These are phyloP conservation scores for Cryptosporidium viatorum DNA, from an alignment of 169 alveolate species.

Conservation along the genomic window DNA sequence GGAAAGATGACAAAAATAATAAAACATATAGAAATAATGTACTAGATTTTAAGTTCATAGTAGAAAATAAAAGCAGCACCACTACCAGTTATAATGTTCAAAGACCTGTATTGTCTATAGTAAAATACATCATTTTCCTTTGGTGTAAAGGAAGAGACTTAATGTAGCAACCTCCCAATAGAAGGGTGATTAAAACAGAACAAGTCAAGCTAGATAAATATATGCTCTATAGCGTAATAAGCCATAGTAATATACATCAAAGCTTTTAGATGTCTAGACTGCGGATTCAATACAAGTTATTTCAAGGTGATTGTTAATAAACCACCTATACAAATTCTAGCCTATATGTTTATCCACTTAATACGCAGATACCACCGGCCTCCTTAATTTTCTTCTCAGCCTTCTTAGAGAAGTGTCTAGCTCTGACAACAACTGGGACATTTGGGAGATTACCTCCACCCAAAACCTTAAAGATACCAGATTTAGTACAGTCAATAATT, in stretches of 20 bases:
- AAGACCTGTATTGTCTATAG: background rate
- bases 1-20: too few relatives aligned
- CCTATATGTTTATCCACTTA: constrained; percentile 88
- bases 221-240: background rate
- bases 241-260: background rate
- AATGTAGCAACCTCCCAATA: background rate
- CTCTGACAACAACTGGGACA: constrained; percentile 97
- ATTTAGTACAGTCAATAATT: constrained; percentile 96
- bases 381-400: constrained; percentile 98
- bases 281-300: background rate
- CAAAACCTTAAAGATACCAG: constrained; percentile 97
- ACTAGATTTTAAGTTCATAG: constrained; percentile 30
- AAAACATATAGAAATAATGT: background rate
- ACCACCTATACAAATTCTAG: constrained; percentile 3
- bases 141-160: background rate
- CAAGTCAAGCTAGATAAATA: background rate
- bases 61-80: constrained; percentile 31
- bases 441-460: constrained; percentile 95
- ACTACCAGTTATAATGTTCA: constrained; percentile 21
- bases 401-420: constrained; percentile 94
- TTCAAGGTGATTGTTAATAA: background rate
- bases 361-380: constrained; percentile 96
- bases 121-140: background rate
- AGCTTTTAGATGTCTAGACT: background rate
- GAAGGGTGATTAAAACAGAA: background rate